Base-by-base conservation (phyloP, 1,139 yeast species). In the Yamadazyma blattariae region DNA sequence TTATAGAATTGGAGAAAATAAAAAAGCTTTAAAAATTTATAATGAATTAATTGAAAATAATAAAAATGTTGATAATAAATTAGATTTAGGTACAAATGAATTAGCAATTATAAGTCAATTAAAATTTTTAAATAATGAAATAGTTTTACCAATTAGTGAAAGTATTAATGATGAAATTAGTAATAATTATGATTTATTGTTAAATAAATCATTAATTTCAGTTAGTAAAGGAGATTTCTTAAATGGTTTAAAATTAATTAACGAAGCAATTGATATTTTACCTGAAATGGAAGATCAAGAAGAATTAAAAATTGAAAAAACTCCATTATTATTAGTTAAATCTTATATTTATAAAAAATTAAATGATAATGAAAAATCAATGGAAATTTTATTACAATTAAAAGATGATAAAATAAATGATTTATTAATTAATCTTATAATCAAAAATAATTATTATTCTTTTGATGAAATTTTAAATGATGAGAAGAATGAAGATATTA, bases 41-140 rank as follows among this genome's bases (percentile, higher is more conserved):
- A 60, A 71, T 33, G 60, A 63, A 5, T 61, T 87, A 37, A 56
- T 77, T 19, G 75, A 72, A 41, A 48, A 53, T 11, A 56, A 59
- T 36, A 56, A 58, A 30, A 52, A 59, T 35, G 52, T 59, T 30
- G 75, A 69, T 43, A 61, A 50, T 44, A 42, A 50, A 24, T 50
- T 71, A 32, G 97, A 90, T 60, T 59, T 89, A 41, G 59, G 73
- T 14, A 82, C 83, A 33, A 86, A 86, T 51, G 79, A 80, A 50
- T 65, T 81, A 41, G 90, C 95, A 3, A 76, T 83, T 25, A 58
- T 75, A 12, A 80, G 90, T 13, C 88, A 78, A 43, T 50, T 61
- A 36, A 61, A 62, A 22, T 36, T 41, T 21, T 29, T 34, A 10
- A 34, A 29, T 7, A 33, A 36, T 30, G 29, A 41, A 24, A 27